Percentiles rank a stretch among this genome's conserved stretches.
phyloP scores from a whole-genome alignment of 148 eudicot species.

The Rhododendron vialii region DNA sequence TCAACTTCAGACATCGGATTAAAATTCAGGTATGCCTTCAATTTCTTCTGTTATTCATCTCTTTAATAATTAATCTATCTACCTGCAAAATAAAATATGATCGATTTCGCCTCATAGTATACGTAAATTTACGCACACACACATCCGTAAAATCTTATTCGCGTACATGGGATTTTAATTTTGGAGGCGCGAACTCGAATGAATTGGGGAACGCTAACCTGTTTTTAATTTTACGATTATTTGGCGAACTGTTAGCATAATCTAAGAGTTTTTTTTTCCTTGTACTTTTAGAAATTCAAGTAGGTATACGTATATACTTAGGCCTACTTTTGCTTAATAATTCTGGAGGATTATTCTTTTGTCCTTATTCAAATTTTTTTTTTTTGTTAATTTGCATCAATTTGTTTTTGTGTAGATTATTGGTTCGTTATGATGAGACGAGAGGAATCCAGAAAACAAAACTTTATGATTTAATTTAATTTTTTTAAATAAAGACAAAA shows the following conservation, averaged over 20 bases:
- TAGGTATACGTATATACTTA: neutral
- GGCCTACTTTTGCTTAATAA: too few relatives aligned
- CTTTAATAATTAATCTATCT: too few relatives aligned
- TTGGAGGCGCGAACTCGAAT: neutral
- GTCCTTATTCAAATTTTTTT: too few relatives aligned
- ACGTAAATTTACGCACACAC: neutral
- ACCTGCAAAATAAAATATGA: neutral
- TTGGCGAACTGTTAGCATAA: neutral
- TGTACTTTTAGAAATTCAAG: neutral
- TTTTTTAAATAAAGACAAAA: too few relatives aligned
- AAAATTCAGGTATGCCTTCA: neutral
- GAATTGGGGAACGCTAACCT: neutral
- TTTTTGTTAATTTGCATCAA: too few relatives aligned
- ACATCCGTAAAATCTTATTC: neutral
- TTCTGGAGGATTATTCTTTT: too few relatives aligned
- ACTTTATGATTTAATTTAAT: too few relatives aligned
- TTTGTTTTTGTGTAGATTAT: too few relatives aligned
- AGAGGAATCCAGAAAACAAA: too few relatives aligned
- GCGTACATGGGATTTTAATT: neutral
- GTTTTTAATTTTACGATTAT: neutral
- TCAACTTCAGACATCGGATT: neutral
- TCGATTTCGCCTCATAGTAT: neutral
- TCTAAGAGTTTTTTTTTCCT: neutral
- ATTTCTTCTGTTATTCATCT: neutral
- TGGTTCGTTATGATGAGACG: too few relatives aligned